These are phyloP conservation scores for Kwoniella shivajii DNA, from an alignment of 1,284 basidiomycete species.

Conservation along the genomic window DNA sequence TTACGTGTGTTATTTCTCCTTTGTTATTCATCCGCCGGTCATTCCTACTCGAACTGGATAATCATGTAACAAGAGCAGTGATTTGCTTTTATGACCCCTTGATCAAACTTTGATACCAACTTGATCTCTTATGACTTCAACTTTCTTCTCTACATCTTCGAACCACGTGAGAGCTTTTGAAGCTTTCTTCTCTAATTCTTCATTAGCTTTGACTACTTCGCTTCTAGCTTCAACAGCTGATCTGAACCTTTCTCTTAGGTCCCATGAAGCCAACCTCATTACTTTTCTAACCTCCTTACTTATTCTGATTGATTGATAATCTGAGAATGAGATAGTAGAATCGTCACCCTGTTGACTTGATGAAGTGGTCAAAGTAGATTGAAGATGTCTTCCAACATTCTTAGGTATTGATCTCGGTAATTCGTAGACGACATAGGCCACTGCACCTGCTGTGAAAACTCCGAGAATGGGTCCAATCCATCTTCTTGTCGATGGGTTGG, in stretches of 20 bases:
- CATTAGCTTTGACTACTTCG: slow-evolving; percentile 74
- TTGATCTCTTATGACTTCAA: slow-evolving; percentile 59
- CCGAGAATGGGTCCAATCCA: slow-evolving; percentile 88
- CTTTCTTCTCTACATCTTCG: slow-evolving; percentile 62
- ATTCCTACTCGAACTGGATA: no score
- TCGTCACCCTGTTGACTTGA: slow-evolving; percentile 37
- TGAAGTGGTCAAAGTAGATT: slow-evolving; percentile 58
- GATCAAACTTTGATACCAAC: slow-evolving; percentile 41
- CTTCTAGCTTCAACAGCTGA: slow-evolving; percentile 74
- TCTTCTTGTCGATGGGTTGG: slow-evolving; percentile 76
- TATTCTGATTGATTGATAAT: slow-evolving; percentile 71
- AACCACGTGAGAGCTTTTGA: slow-evolving; percentile 74
- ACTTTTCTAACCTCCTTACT: slow-evolving; percentile 92
- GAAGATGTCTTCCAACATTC: slow-evolving; percentile 75
- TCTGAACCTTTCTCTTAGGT: slow-evolving; percentile 81
- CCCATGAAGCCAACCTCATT: slow-evolving; percentile 87
- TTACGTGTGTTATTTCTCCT: not conserved
- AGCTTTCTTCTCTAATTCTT: slow-evolving; percentile 72
- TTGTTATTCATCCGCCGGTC: no score
- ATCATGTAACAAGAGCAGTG: no score
- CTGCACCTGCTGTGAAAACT: slow-evolving; percentile 67
- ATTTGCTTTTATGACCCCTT: not conserved
- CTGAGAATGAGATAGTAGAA: slow-evolving; percentile 62
- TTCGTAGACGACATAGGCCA: slow-evolving; percentile 83
- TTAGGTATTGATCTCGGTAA: slow-evolving; percentile 88